phyloP scores from a whole-genome alignment of 495 filamentous ascomycete species.

The Cercophora newfieldiana region DNA sequence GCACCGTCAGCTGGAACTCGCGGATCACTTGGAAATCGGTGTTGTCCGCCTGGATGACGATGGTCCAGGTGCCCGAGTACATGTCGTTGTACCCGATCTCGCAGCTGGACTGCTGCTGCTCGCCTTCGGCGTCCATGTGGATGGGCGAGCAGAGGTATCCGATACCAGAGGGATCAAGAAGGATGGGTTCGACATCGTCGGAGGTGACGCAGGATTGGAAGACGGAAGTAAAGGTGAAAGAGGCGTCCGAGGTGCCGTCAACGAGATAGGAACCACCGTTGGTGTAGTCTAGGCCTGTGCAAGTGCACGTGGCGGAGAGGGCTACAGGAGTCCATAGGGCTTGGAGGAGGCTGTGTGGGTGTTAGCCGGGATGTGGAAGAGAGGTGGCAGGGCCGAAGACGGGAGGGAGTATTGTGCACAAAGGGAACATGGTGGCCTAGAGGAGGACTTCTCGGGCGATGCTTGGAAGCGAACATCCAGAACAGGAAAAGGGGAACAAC shows the following conservation, averaged over 20 bases:
- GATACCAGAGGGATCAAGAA: slow-evolving; percentile 21
- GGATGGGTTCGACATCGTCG: slow-evolving; percentile 25
- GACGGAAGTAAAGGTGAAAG: slow-evolving; percentile 29
- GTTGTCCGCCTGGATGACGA: slow-evolving; percentile 32
- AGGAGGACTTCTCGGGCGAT: no score
- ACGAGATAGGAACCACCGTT: slow-evolving; percentile 31
- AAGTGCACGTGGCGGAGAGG: slow-evolving; percentile 18
- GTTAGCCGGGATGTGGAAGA: no score
- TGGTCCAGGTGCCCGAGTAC: slow-evolving; percentile 26
- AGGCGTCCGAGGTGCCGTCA: slow-evolving; percentile 18
- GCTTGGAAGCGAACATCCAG: no score
- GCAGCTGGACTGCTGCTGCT: slow-evolving; percentile 27
- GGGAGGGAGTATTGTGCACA: no score
- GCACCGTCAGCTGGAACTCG: slow-evolving; percentile 23
- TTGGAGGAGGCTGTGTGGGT: not conserved
- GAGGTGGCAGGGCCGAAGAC: no score
- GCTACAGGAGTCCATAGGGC: not conserved
- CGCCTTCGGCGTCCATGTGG: slow-evolving; percentile 14
- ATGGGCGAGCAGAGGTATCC: slow-evolving; percentile 25
- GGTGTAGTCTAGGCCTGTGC: slow-evolving; percentile 32
- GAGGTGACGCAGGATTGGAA: slow-evolving; percentile 22
- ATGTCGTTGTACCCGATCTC: slow-evolving; percentile 22
- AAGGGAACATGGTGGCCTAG: no score
- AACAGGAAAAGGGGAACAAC: slow-evolving; percentile 22
- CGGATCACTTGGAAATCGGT: slow-evolving; percentile 27